Conservation (phyloP, 2,329 filamentous ascomycete species). For the Diplodia sapinea region DNA sequence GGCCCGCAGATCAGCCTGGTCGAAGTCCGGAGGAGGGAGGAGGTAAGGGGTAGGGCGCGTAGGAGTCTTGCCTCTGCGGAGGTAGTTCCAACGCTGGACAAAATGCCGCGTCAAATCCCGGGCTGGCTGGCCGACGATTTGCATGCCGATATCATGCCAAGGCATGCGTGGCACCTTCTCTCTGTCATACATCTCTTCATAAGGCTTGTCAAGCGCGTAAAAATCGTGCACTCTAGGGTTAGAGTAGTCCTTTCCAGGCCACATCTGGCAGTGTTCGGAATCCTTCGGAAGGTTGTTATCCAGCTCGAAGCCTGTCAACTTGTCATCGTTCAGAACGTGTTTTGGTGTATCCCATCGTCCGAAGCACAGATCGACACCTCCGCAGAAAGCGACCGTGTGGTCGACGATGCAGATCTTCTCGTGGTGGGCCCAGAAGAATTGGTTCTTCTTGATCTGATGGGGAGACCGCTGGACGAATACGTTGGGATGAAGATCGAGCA, state of each 20-base stretch:
- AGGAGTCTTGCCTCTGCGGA: slow-evolving; percentile 88
- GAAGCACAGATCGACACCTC: slow-evolving; percentile 95
- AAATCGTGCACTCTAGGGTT: slow-evolving; percentile 97
- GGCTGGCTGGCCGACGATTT: slow-evolving; percentile 93
- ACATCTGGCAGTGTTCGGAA: slow-evolving; percentile 91
- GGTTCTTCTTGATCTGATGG: slow-evolving; percentile 98
- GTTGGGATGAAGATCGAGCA: slow-evolving; percentile 94
- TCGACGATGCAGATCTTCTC: slow-evolving; percentile 98
- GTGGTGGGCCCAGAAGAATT: slow-evolving; percentile 99
- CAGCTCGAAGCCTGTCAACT: slow-evolving; percentile 89
- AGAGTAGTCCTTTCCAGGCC: slow-evolving; percentile 97
- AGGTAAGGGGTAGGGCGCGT: slow-evolving; percentile 93
- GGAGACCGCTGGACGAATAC: slow-evolving; percentile 95
- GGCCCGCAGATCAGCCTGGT: slow-evolving; percentile 80
- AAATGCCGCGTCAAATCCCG: slow-evolving; percentile 94
- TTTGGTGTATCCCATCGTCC: slow-evolving; percentile 97
- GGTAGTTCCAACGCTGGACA: slow-evolving; percentile 97
- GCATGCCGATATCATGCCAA: slow-evolving; percentile 98
- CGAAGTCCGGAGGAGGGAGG: slow-evolving; percentile 90
- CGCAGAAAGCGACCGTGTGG: slow-evolving; percentile 93
- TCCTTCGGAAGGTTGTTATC: slow-evolving; percentile 73
- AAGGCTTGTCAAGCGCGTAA: slow-evolving; percentile 88
- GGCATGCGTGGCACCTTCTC: slow-evolving; percentile 90
- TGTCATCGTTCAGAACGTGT: slow-evolving; percentile 89
- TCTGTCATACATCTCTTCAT: slow-evolving; percentile 98